Evolutionary conservation across 108 stramenopile species (phyloP), one percentile per base, ranked within the genome.

Genomic region (Cylindrotheca closterium): DNA sequence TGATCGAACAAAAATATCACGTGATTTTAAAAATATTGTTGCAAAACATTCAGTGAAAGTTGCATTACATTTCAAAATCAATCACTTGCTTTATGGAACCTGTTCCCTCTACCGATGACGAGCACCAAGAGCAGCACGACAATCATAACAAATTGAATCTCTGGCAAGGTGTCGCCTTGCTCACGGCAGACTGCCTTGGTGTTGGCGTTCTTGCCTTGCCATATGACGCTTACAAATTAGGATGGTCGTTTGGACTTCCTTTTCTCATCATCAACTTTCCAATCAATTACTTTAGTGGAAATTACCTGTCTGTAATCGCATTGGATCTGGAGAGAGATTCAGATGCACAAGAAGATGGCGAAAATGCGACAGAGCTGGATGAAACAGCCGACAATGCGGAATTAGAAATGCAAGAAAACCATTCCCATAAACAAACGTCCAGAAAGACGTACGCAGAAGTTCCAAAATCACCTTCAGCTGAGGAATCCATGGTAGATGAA

Each of bases 111-210:
- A 15, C 12, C 4, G 55, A 32, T n/a, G 1, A 57, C 19, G 55
- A 57, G 18, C 30, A 30, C 10, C n/a, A 1, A 2, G 55, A 2
- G 29, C 30, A 27, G 29, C 1, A 27, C 27, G 15, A 15, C 51
- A 30, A 57, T 22, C n/a, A 57, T 57, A 5, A 18, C n/a, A 81
- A 77, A 49, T 63, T 86, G 22, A 67, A 60, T 31, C 22, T 80
- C 15, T 60, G 77, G 51, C 65, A 81, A 55, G 78, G 80, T 4
- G 82, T 82, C 21, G 63, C 76, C 0, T 69, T 87, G 34, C 61
- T 87, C 21, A 73, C 78, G 8, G 86, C 86, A n/a, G 86, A 87
- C 26, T 83, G 80, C 48, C 67, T 87, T 69, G 86, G 86, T 0
- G 82, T 82, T n/a, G 86, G 86, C 0, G 81, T 87, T 21, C 34